Conservation (phyloP, 2,329 filamentous ascomycete species). For the Diaporthe eres region DNA sequence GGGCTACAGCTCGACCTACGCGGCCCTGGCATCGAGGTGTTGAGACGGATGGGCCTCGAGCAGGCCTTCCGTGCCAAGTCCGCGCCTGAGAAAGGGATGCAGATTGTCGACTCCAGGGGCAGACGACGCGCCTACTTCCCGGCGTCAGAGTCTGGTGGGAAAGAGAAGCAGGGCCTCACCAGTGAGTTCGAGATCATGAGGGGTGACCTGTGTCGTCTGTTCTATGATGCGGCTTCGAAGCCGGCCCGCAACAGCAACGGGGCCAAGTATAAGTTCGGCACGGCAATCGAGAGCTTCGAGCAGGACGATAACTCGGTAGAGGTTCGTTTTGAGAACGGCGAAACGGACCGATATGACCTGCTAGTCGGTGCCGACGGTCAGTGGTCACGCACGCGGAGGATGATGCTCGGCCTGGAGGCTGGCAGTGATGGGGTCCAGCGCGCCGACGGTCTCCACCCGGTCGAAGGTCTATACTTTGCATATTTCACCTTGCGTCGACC, state of each 20-base stretch:
- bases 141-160: conserved; percentile 56
- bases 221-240: conserved; percentile 55
- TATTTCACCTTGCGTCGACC: conserved; percentile 36
- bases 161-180: conserved; percentile 59
- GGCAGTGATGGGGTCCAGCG: neutral
- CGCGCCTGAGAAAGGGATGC: conserved; percentile 50
- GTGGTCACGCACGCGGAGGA: conserved; percentile 61
- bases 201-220: conserved; percentile 64
- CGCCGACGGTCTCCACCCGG: conserved; percentile 45
- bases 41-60: conserved; percentile 66
- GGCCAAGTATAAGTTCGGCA: conserved; percentile 48
- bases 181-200: conserved; percentile 74
- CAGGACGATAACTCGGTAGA: conserved; percentile 47
- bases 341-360: conserved; percentile 60
- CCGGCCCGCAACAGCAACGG: conserved; percentile 46
- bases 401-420: conserved; percentile 53
- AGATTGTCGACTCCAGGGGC: conserved; percentile 56
- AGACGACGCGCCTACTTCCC: conserved; percentile 55
- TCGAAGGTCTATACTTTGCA: conserved; percentile 45
- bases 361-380: conserved; percentile 69
- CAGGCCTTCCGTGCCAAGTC: conserved; percentile 44
- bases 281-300: conserved; percentile 46
- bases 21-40: conserved; percentile 63
- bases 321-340: conserved; percentile 59
- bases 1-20: conserved; percentile 70